A percentile compares a stretch with the other conserved stretches of the same genome.
These are phyloP conservation scores for Jimgerdemannia flammicorona DNA, from an alignment of 192 early-diverging fungal genomes.

Conservation along the genomic window DNA sequence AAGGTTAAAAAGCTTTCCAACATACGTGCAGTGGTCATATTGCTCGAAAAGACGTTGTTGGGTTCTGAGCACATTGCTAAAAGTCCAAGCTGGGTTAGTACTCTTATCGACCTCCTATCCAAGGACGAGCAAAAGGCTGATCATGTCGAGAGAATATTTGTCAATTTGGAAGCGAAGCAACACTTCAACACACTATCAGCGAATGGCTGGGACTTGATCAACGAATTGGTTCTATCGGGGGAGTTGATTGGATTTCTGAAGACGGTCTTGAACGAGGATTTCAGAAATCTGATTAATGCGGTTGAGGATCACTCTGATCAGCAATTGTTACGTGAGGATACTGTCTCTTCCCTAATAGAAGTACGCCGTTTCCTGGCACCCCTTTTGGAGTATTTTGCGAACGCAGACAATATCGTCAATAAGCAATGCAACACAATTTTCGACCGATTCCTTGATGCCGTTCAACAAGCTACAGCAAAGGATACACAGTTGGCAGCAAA, in stretches of 20 bases:
- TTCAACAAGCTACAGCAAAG: background rate
- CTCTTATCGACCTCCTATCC: background rate
- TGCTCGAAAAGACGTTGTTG: background rate
- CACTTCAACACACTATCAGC: background rate
- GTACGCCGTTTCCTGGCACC: slow-evolving; percentile 11
- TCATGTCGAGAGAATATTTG: background rate
- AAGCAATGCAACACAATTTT: background rate
- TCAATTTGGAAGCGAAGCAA: background rate
- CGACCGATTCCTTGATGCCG: background rate
- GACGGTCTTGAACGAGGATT: background rate
- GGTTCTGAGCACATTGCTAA: background rate
- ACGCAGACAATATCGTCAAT: background rate
- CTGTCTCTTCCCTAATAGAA: slow-evolving; percentile 12
- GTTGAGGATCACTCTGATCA: slow-evolving; percentile 4
- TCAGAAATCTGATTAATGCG: slow-evolving; percentile 5
- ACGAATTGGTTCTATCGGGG: background rate
- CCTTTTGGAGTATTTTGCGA: slow-evolving; percentile 1
- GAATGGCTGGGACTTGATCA: slow-evolving; percentile 1
- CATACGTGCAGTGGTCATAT: background rate
- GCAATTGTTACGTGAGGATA: slow-evolving; percentile 8
- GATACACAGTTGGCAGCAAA: background rate
- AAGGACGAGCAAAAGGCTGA: background rate
- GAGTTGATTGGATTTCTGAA: slow-evolving; percentile 1
- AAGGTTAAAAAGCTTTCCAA: background rate
- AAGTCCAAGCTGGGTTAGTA: background rate